A percentile compares a stretch with the other conserved stretches of the same genome.
phyloP scores from a whole-genome alignment of 345 rosid genomes.

The Psidium friedrichsthalianum region DNA sequence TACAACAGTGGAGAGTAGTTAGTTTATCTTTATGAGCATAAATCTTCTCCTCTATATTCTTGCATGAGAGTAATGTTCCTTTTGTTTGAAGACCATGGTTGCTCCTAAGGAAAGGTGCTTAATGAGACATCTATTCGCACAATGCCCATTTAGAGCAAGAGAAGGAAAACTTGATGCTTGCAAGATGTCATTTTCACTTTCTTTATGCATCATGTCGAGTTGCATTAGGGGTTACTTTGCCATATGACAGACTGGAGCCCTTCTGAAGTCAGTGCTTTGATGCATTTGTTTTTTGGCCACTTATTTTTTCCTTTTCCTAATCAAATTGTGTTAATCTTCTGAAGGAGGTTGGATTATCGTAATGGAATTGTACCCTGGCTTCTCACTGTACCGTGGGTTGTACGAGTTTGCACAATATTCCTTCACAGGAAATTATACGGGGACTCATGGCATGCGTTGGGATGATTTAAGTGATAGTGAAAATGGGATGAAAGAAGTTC shows the following conservation, averaged over 20 bases:
- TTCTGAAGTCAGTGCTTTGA: background rate
- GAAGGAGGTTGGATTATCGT: slow-evolving; percentile 54
- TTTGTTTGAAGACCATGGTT: background rate
- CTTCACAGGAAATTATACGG: slow-evolving; percentile 28
- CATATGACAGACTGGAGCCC: background rate
- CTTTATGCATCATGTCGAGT: background rate
- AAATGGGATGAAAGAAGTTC: slow-evolving; percentile 54
- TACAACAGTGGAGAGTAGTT: background rate
- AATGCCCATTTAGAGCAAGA: background rate
- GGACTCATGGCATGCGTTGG: slow-evolving; percentile 73
- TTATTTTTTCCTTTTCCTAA: background rate
- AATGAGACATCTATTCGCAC: background rate
- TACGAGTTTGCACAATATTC: slow-evolving; percentile 65
- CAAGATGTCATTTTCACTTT: background rate
- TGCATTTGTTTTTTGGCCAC: background rate
- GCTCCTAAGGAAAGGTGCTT: background rate
- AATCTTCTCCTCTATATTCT: background rate
- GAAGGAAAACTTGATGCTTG: background rate
- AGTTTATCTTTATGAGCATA: background rate
- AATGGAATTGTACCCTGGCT: slow-evolving; percentile 84
- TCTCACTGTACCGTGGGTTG: slow-evolving; percentile 68
- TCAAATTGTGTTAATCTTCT: background rate
- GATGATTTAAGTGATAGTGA: slow-evolving; percentile 36
- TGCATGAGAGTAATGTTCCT: background rate
- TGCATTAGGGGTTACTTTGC: background rate